Conservation (phyloP, 1,139 yeast species). For the Magnusiomyces paraingens region DNA sequence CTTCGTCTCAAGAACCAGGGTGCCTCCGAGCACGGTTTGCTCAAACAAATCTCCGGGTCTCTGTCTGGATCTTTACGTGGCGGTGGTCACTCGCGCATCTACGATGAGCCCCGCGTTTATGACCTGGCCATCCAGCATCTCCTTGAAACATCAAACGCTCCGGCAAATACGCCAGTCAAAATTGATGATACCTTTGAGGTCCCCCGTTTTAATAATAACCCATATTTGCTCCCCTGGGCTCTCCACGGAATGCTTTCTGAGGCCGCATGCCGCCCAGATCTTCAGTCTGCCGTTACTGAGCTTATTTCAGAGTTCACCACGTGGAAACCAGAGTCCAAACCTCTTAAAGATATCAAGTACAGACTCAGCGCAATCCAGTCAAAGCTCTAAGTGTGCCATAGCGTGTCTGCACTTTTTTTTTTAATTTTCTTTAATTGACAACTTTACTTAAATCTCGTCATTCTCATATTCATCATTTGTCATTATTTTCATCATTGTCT, state of each 20-base stretch:
- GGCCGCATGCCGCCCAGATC: constrained; percentile 35
- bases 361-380: constrained; percentile 58
- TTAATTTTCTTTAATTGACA: not conserved
- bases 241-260: constrained; percentile 71
- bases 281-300: constrained; percentile 47
- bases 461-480: not conserved
- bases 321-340: constrained; percentile 84
- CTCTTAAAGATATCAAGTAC: constrained; percentile 74
- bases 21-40: constrained; percentile 37
- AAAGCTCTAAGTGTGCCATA: constrained; percentile 18
- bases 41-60: constrained; percentile 74
- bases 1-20: constrained; percentile 34
- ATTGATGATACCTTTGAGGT: constrained; percentile 24
- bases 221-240: constrained; percentile 89
- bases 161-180: constrained; percentile 23
- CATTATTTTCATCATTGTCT: not conserved
- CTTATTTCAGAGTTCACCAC: constrained; percentile 65
- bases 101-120: constrained; percentile 80
- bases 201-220: constrained; percentile 53
- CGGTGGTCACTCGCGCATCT: constrained; percentile 88
- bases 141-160: constrained; percentile 64
- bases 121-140: constrained; percentile 70
- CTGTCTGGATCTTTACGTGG: constrained; percentile 90
- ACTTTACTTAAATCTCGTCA: not conserved
- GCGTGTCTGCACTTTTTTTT: not conserved